Conservation (phyloP, 805 yeast species). For the Grigorovia transvaalensis region DNA sequence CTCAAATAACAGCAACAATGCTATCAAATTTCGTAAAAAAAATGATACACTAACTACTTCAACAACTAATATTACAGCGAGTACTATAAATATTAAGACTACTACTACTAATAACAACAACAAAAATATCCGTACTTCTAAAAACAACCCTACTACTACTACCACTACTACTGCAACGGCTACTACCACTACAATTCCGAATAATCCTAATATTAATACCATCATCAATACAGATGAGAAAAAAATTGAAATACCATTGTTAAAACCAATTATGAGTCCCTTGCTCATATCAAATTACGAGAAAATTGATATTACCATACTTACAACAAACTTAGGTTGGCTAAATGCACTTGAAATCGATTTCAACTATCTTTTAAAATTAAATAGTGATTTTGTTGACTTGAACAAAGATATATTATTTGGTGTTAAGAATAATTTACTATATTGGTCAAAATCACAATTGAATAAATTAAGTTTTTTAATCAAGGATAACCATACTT, state of each 20-base stretch:
- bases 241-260: background rate
- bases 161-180: too few species aligned
- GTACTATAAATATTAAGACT: background rate
- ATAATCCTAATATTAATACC: too few species aligned
- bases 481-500: background rate
- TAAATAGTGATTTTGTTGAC: slow-evolving; percentile 10
- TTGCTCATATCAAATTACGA: background rate
- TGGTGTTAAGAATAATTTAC: background rate
- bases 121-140: too few species aligned
- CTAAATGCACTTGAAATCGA: slow-evolving; percentile 37
- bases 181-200: too few species aligned
- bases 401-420: background rate
- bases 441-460: background rate
- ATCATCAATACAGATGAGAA: background rate
- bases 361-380: slow-evolving; percentile 27
- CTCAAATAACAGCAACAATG: too few species aligned
- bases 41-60: background rate
- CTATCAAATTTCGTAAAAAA: background rate
- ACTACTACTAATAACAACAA: background rate
- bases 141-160: too few species aligned
- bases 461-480: background rate
- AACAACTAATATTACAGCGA: background rate
- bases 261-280: background rate
- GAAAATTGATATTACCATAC: slow-evolving; percentile 6
- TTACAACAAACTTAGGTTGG: slow-evolving; percentile 45